phyloP scores from a whole-genome alignment of 1,139 yeast species.

The Hyphopichia buzzinii region DNA sequence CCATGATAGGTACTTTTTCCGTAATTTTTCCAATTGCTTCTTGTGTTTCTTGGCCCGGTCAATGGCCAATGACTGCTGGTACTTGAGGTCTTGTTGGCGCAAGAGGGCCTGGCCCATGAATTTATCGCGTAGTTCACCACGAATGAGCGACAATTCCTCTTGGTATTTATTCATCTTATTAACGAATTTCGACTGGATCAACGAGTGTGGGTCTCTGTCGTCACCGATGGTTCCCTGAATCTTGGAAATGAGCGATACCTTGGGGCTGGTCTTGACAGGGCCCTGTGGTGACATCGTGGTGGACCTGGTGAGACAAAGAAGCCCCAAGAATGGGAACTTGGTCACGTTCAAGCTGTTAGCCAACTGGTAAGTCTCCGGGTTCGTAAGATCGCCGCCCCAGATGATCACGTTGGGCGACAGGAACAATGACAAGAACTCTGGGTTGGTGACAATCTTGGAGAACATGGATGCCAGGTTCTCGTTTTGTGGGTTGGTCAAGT shows the following conservation, averaged over 20 bases:
- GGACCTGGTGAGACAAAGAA: slow-evolving; percentile 55
- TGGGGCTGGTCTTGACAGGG: slow-evolving; percentile 49
- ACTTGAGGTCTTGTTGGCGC: slow-evolving; percentile 77
- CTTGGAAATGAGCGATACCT: slow-evolving; percentile 61
- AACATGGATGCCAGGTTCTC: slow-evolving; percentile 60
- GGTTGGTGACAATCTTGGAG: slow-evolving; percentile 53
- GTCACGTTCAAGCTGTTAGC: slow-evolving; percentile 75
- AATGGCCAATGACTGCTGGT: slow-evolving; percentile 61
- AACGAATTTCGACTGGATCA: slow-evolving; percentile 40
- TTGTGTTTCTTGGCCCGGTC: slow-evolving; percentile 44
- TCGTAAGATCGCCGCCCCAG: slow-evolving; percentile 87
- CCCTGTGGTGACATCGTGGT: slow-evolving; percentile 62
- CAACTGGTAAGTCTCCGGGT: slow-evolving; percentile 81
- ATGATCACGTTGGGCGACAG: slow-evolving; percentile 53
- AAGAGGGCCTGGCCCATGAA: slow-evolving; percentile 60
- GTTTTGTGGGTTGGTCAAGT: slow-evolving; percentile 71
- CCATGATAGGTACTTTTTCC: slow-evolving; percentile 40
- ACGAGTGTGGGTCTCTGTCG: slow-evolving; percentile 17
- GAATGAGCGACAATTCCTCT: slow-evolving; percentile 56
- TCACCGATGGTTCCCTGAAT: slow-evolving; percentile 60
- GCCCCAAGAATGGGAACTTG: slow-evolving; percentile 76
- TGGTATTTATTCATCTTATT: slow-evolving; percentile 53
- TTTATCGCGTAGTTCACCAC: slow-evolving; percentile 60
- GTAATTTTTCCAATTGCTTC: slow-evolving; percentile 21
- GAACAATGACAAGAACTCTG: slow-evolving; percentile 51